These are phyloP conservation scores for Dimocarpus longan DNA, from an alignment of 345 rosid genomes.

Conservation along the genomic window DNA sequence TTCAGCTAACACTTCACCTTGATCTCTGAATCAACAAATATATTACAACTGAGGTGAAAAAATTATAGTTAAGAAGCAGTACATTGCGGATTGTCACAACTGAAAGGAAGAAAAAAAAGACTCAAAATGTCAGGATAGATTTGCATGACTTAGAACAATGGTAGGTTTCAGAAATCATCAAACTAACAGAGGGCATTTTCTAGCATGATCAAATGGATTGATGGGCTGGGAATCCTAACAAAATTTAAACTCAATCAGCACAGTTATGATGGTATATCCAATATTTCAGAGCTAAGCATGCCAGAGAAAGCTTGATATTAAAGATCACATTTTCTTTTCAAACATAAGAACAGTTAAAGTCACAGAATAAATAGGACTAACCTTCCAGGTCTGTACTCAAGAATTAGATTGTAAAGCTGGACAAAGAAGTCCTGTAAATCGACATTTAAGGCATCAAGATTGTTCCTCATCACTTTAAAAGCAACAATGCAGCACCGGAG, in stretches of 20 bases:
- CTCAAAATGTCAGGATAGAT: not conserved
- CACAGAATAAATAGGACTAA: conserved; percentile 32
- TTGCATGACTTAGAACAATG: not conserved
- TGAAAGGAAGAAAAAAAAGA: not conserved
- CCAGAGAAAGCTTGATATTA: not conserved
- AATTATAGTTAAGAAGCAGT: not conserved
- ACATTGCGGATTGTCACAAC: not conserved
- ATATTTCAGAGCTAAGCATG: not conserved
- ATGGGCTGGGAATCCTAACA: not conserved
- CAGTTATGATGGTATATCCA: not conserved
- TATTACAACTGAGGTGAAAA: conserved; percentile 15
- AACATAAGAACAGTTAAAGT: not conserved
- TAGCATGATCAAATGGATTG: not conserved
- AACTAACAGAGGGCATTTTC: not conserved
- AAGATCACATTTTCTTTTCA: not conserved
- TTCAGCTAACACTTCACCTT: conserved; percentile 83
- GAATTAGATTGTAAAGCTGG: conserved; percentile 85
- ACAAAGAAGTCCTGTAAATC: conserved; percentile 92
- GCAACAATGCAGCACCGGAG: conserved; percentile 91
- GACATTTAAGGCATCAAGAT: conserved; percentile 91
- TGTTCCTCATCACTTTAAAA: conserved; percentile 92
- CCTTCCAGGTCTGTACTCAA: conserved; percentile 97
- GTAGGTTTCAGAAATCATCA: not conserved
- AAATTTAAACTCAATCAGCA: not conserved
- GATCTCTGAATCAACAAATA: conserved; percentile 57